A percentile compares a stretch with the other conserved stretches of the same genome.
Conservation (phyloP, 495 filamentous ascomycete genomes). For the Filosporella fistucella region DNA sequence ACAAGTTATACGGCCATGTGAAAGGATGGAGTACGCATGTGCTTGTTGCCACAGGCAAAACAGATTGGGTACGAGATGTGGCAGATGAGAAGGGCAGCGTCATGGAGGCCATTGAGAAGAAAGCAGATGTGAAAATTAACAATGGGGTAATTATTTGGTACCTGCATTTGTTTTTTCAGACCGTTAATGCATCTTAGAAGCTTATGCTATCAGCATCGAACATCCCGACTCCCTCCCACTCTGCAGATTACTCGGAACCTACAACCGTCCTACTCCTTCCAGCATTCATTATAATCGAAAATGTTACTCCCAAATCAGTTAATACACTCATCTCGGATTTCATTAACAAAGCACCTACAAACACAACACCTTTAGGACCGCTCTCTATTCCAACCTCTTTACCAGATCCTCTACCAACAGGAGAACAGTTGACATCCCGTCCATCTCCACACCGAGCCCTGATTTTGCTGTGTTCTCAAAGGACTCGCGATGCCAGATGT, state of each 20-base stretch:
- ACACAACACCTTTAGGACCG: slow-evolving; percentile 58
- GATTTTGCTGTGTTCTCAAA: slow-evolving; percentile 91
- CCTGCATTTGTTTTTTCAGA: neutral
- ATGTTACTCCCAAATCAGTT: slow-evolving; percentile 73
- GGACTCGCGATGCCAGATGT: slow-evolving; percentile 89
- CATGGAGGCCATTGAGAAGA: slow-evolving; percentile 79
- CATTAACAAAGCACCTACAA: slow-evolving; percentile 71
- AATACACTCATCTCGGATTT: slow-evolving; percentile 67
- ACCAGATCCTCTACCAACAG: slow-evolving; percentile 29
- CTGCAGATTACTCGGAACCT: slow-evolving; percentile 53
- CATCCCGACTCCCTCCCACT: slow-evolving; percentile 68
- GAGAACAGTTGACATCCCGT: slow-evolving; percentile 55
- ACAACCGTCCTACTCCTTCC: slow-evolving; percentile 86
- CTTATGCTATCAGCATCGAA: slow-evolving; percentile 94
- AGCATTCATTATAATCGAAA: slow-evolving; percentile 78
- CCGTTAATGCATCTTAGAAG: slow-evolving; percentile 41
- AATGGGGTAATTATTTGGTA: slow-evolving; percentile 71
- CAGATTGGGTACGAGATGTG: slow-evolving; percentile 90
- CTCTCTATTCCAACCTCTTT: slow-evolving; percentile 23
- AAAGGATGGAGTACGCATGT: slow-evolving; percentile 88
- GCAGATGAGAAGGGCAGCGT: slow-evolving; percentile 88
- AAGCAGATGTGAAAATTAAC: slow-evolving; percentile 52
- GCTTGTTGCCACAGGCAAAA: slow-evolving; percentile 90
- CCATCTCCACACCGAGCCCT: slow-evolving; percentile 77
- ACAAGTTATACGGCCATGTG: slow-evolving; percentile 80